A percentile compares a stretch with the other conserved stretches of the same genome.
These are phyloP conservation scores for Chlamydomonas urium DNA, from an alignment of 139 green algal species.

Conservation along the genomic window DNA sequence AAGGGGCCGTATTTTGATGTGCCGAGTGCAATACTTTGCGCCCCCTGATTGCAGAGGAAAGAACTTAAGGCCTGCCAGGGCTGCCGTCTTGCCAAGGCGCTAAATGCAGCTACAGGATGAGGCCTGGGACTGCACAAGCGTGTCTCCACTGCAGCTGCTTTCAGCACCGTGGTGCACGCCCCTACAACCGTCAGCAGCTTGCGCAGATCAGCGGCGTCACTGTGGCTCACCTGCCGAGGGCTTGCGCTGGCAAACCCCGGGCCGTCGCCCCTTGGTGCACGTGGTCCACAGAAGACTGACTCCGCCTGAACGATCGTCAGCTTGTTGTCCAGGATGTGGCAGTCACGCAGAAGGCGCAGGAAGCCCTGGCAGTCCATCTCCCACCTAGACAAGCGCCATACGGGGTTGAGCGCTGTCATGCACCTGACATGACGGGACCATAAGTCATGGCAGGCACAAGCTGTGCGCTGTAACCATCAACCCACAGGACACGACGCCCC, in stretches of 20 bases:
- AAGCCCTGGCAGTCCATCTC: slow-evolving; percentile 8
- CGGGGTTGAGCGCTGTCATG: too few species aligned
- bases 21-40: neutral
- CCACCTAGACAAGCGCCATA: too few species aligned
- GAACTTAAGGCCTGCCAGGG: neutral
- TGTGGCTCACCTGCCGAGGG: too few species aligned
- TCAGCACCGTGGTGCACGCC: neutral
- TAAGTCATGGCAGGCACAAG: too few species aligned
- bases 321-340: neutral
- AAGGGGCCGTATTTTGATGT: neutral
- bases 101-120: neutral
- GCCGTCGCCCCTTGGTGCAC: too few species aligned
- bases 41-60: neutral
- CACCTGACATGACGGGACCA: too few species aligned
- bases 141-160: neutral
- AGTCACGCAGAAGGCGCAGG: neutral
- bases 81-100: neutral
- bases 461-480: neutral
- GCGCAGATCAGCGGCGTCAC: too few species aligned
- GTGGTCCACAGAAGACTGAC: too few species aligned
- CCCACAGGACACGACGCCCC: neutral
- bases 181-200: neutral
- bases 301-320: slow-evolving; percentile 1
- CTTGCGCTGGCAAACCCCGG: too few species aligned
- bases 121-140: neutral